Evolutionary conservation across 352 stramenopile species (phyloP), one percentile per base, ranked within the genome.

Genomic region (Lagenidium giganteum): DNA sequence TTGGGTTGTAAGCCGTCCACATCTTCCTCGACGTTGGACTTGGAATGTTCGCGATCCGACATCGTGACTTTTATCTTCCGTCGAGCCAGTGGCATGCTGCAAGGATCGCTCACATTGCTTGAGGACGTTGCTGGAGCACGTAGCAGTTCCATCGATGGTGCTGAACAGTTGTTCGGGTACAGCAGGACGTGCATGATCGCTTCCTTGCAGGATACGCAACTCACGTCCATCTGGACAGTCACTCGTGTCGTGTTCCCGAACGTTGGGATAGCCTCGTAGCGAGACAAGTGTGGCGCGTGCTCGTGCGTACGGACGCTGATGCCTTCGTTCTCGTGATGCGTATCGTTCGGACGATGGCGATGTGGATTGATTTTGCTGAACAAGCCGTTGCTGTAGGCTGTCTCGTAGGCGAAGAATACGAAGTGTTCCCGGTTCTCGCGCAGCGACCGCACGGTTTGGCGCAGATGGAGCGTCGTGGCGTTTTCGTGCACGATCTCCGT

Each of bases 321-420:
- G 1, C 54, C 62, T 16, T 67, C 54, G 40, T 70, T 75, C 28
- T 71, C 56, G 3, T 32, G n/a, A 18, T 60, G 65, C 2, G 44
- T 55, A 12, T 78, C 58, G 16, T 80, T 82, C 1, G 66, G 47
- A 30, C 51, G 54, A 43, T 68, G 47, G 27, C 70, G 75, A 56
- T 83, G 72, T 17, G 74, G 65, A 23, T 90, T 93, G 3, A 88
- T 54, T 6, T 39, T 46, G 1, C 77, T 85, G 43, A 88, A 89
- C 2, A 93, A 68, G 4, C 81, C 78, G 28, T 73, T 53, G 26
- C 78, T 89, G 8, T 37, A 28, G 18, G 61, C 67, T 2, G 77
- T 88, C 35, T 93, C 81, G 39, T 87, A 87, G 2, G 75, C 70
- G 26, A 90, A 85, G 49, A 83, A 93, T 18, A 87, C 55, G 23